Evolutionary conservation across 208 protist species (phyloP).

Genomic region (Wallacemonas collosoma): DNA sequence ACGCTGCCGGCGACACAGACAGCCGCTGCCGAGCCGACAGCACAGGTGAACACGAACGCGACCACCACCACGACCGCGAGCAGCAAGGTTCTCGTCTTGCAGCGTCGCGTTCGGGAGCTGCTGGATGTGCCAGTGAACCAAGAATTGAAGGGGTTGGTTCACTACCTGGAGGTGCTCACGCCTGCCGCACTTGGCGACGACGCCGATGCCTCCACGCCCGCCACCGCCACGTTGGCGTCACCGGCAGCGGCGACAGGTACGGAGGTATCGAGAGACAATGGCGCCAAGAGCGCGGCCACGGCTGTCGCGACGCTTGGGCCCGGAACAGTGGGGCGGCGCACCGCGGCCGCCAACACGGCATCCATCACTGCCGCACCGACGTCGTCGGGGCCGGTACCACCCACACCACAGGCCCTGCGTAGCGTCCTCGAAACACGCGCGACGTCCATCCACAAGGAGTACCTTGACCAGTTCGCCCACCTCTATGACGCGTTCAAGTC

Average conservation of each 20-base stretch:
- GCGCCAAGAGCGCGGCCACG: not conserved
- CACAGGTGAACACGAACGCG: not conserved
- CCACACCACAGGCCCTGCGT: slow-evolving; percentile 43
- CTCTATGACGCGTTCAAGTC: slow-evolving; percentile 66
- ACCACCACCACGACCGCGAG: not conserved
- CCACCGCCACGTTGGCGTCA: not conserved
- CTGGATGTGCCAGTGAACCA: slow-evolving; percentile 65
- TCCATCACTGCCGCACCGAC: not conserved
- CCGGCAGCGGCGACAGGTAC: no score
- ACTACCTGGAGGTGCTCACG: slow-evolving; percentile 61
- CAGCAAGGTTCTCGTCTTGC: slow-evolving; percentile 28
- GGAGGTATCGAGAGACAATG: no score
- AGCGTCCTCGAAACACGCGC: slow-evolving; percentile 57
- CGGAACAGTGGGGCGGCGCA: not conserved
- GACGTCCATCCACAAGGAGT: slow-evolving; percentile 59
- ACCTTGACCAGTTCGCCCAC: slow-evolving; percentile 55
- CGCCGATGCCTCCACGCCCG: slow-evolving; percentile 18
- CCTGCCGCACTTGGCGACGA: slow-evolving; percentile 35
- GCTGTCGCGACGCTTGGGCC: not conserved
- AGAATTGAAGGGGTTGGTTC: slow-evolving; percentile 57
- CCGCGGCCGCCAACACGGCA: not conserved
- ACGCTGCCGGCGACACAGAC: no score
- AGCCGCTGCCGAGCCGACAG: no score
- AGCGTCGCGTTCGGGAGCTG: slow-evolving; percentile 42
- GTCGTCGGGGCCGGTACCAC: not conserved